Percentiles rank a stretch among this genome's conserved stretches.
These are phyloP conservation scores for Bombardia bombarda DNA, from an alignment of 495 filamentous ascomycete genomes.

Conservation along the genomic window DNA sequence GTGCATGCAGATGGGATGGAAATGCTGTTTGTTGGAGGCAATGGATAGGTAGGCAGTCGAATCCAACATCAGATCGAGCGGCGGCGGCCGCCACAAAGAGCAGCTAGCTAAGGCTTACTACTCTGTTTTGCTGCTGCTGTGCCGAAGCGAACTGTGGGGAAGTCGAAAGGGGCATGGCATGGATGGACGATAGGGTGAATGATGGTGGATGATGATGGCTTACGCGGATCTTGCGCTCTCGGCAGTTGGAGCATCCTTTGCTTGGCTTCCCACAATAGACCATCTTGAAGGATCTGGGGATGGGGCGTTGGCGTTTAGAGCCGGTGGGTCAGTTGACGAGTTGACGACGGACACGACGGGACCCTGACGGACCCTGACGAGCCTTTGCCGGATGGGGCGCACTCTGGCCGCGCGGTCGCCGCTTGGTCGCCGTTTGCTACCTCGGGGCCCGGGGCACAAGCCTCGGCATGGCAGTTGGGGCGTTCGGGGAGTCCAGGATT, in stretches of 20 bases:
- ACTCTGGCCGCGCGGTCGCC: too few relatives aligned
- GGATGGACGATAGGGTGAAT: conserved; percentile 1
- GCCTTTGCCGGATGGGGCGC: neutral
- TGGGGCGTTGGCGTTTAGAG: neutral
- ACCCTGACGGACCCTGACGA: too few relatives aligned
- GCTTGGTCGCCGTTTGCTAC: neutral
- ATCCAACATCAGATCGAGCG: too few relatives aligned
- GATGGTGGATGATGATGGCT: too few relatives aligned
- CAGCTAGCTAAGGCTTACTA: too few relatives aligned
- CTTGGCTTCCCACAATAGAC: conserved; percentile 69
- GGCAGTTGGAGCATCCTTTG: conserved; percentile 60
- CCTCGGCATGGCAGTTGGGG: neutral
- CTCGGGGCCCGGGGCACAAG: neutral
- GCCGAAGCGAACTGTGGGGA: neutral
- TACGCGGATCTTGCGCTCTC: conserved; percentile 41
- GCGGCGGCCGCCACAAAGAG: too few relatives aligned
- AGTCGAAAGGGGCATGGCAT: neutral
- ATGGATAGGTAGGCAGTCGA: too few relatives aligned
- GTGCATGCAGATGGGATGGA: neutral
- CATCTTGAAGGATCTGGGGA: conserved; percentile 34
- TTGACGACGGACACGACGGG: neutral
- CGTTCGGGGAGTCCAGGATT: too few relatives aligned
- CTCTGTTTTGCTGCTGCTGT: too few relatives aligned
- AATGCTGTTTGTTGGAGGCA: too few relatives aligned
- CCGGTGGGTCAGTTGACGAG: neutral